These are phyloP conservation scores for Lepidium africanum DNA, from an alignment of 345 rosid genomes.

Conservation along the genomic window DNA sequence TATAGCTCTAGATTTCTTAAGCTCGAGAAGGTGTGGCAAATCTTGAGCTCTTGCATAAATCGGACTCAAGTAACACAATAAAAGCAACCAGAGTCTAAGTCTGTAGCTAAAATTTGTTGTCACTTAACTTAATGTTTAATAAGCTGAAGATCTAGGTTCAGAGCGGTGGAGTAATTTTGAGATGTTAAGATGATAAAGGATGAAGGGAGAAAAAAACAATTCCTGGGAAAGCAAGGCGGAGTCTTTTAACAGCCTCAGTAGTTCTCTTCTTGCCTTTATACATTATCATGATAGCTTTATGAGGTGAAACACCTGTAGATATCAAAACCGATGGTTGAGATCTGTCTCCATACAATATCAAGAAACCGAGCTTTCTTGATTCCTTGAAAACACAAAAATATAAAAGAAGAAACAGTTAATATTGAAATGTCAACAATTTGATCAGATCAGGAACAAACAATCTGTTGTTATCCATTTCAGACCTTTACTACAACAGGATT, in stretches of 20 bases:
- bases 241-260: constrained; percentile 77
- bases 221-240: constrained; percentile 79
- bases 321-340: constrained; percentile 77
- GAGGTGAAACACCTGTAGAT: constrained; percentile 79
- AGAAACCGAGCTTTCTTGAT: constrained; percentile 77
- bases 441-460: background rate
- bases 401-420: background rate
- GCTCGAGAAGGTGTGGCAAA: constrained; percentile 51
- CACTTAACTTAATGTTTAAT: background rate
- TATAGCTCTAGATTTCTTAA: no score
- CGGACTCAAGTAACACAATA: constrained; percentile 45
- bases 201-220: constrained; percentile 25
- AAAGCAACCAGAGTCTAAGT: background rate
- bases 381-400: constrained; percentile 32
- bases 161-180: no score
- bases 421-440: background rate
- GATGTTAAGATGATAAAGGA: background rate
- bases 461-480: background rate
- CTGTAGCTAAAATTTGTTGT: background rate
- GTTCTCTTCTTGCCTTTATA: constrained; percentile 76
- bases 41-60: constrained; percentile 92
- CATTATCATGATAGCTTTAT: constrained; percentile 92
- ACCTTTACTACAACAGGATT: constrained; percentile 90
- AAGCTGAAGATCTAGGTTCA: no score
- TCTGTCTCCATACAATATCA: constrained; percentile 80